phyloP scores from a whole-genome alignment of 2,329 filamentous ascomycete species.

The Trichoderma brevicompactum region DNA sequence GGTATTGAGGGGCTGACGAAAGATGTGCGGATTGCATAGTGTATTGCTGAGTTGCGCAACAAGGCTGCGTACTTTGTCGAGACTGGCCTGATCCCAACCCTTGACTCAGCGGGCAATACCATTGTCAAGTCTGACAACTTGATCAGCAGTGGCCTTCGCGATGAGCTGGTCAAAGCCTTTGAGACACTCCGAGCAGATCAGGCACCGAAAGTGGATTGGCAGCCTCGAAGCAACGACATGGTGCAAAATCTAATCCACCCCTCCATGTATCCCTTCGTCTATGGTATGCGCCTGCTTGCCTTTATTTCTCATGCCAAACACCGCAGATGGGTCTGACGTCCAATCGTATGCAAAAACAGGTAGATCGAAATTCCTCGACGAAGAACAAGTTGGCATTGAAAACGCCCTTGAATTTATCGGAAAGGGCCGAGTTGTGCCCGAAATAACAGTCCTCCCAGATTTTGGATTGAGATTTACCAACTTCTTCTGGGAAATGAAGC shows the following conservation, averaged over 20 bases:
- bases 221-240: conserved; percentile 56
- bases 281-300: not conserved
- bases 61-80: conserved; percentile 50
- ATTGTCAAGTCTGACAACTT: conserved; percentile 25
- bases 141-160: not conserved
- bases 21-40: conserved; percentile 19
- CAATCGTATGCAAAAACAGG: not conserved
- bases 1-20: not conserved
- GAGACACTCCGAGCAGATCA: conserved; percentile 23
- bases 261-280: conserved; percentile 32
- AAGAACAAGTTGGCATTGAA: conserved; percentile 34
- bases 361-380: conserved; percentile 26
- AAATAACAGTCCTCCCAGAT: not conserved
- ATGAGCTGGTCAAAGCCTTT: conserved; percentile 22
- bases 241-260: conserved; percentile 46
- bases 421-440: conserved; percentile 32
- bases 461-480: not conserved
- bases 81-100: conserved; percentile 41
- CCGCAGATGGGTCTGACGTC: not conserved
- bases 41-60: conserved; percentile 49
- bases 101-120: conserved; percentile 24
- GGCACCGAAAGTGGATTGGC: conserved; percentile 50
- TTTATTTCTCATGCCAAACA: no score
- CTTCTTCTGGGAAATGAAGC: not conserved
- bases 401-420: conserved; percentile 38